Conservation (phyloP, 1,284 basidiomycete species). For the Volvariella surrecta region DNA sequence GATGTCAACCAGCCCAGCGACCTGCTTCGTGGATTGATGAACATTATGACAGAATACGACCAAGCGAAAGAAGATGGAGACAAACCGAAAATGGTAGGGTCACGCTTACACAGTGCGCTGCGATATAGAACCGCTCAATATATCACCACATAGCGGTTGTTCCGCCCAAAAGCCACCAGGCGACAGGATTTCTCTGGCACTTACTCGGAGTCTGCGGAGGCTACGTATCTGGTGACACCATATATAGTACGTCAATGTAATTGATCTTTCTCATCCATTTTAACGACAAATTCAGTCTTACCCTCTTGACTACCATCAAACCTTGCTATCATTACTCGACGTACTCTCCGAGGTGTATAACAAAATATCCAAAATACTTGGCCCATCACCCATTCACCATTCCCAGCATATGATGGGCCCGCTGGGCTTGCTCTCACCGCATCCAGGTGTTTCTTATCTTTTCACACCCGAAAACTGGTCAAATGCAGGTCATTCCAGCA, state of each 20-base stretch:
- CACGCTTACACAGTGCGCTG: not conserved
- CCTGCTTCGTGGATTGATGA: slow-evolving; percentile 64
- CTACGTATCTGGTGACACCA: slow-evolving; percentile 66
- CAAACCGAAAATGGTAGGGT: slow-evolving; percentile 64
- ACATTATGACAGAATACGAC: slow-evolving; percentile 71
- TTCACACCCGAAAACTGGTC: slow-evolving; percentile 36
- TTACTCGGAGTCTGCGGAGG: slow-evolving; percentile 49
- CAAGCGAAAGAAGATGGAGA: slow-evolving; percentile 74
- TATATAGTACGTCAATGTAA: slow-evolving; percentile 50
- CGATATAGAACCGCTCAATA: slow-evolving; percentile 6
- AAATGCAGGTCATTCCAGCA: slow-evolving; percentile 22
- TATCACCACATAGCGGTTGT: slow-evolving; percentile 39
- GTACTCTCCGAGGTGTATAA: slow-evolving; percentile 82
- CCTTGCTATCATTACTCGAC: slow-evolving; percentile 77
- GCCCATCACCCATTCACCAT: slow-evolving; percentile 63
- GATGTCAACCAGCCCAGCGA: slow-evolving; percentile 75
- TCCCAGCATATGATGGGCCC: slow-evolving; percentile 71
- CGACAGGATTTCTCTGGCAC: slow-evolving; percentile 47
- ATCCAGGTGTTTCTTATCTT: slow-evolving; percentile 75
- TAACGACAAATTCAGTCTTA: slow-evolving; percentile 53
- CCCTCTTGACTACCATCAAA: slow-evolving; percentile 79
- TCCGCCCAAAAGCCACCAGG: slow-evolving; percentile 46
- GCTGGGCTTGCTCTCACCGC: slow-evolving; percentile 60
- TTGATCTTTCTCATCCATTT: slow-evolving; percentile 1
- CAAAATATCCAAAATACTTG: slow-evolving; percentile 72